Evolutionary conservation across 176 grass and related monocot genomes (phyloP).

Genomic region (Pontederia crassipes): DNA sequence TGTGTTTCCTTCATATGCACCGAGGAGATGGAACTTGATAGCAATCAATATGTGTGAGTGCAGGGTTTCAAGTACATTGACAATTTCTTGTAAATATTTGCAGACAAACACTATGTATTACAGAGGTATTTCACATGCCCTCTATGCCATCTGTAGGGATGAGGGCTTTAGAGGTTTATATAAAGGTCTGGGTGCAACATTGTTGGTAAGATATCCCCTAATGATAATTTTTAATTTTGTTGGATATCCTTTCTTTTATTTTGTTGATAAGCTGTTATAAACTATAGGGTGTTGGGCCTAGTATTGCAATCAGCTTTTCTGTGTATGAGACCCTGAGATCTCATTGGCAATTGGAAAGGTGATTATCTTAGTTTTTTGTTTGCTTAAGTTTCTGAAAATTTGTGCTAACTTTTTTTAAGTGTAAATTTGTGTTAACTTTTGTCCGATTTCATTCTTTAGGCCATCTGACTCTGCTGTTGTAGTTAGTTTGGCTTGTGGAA

Average conservation of each 20-base stretch:
- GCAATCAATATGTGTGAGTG: neutral
- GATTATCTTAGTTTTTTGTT: conserved; percentile 6
- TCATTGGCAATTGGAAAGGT: conserved; percentile 80
- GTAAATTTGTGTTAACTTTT: neutral
- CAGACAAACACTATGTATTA: conserved; percentile 87
- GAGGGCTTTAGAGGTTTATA: conserved; percentile 79
- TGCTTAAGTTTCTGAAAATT: conserved; percentile 11
- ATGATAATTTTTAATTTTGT: neutral
- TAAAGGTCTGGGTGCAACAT: conserved; percentile 90
- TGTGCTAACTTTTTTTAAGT: neutral
- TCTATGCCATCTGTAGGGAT: conserved; percentile 77
- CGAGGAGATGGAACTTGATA: too few relatives aligned
- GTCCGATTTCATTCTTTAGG: conserved; percentile 16
- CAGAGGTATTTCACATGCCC: conserved; percentile 88
- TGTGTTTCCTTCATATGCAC: too few relatives aligned
- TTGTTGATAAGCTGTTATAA: conserved; percentile 10
- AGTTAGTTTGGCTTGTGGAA: conserved; percentile 91
- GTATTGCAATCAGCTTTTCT: conserved; percentile 94
- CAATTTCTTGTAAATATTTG: conserved; percentile 21
- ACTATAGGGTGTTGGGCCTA: conserved; percentile 85
- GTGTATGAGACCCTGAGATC: conserved; percentile 92
- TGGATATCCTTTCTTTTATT: conserved; percentile 4
- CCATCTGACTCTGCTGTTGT: conserved; percentile 65
- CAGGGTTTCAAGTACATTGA: neutral
- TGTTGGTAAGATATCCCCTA: conserved; percentile 41